Evolutionary conservation across 1,284 basidiomycete genomes (phyloP).

Genomic region (Xerocomus nothofagi): DNA sequence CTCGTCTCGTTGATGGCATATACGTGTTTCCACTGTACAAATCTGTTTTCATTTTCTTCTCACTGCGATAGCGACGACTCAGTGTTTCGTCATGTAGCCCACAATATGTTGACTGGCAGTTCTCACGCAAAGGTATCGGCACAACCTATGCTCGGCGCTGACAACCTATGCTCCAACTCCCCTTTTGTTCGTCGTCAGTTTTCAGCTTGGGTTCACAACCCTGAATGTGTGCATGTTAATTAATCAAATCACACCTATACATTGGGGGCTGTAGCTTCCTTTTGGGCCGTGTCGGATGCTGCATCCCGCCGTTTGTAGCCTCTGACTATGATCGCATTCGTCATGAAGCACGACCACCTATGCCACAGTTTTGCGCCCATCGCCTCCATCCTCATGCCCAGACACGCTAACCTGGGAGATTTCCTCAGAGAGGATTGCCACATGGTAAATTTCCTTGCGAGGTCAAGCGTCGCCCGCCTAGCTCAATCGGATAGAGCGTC

Average conservation of each 20-base stretch:
- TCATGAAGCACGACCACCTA: constrained; percentile 6
- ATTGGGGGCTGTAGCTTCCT: constrained; percentile 17
- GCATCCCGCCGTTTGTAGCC: constrained; percentile 17
- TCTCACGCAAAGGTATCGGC: background rate
- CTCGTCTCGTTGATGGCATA: background rate
- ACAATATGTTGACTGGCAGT: too few species aligned
- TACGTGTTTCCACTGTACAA: constrained; percentile 13
- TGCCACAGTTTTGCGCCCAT: constrained; percentile 33
- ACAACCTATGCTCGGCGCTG: background rate
- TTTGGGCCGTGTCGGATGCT: constrained; percentile 20
- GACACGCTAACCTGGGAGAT: background rate
- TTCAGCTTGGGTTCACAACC: constrained; percentile 20
- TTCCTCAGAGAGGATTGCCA: constrained; percentile 4
- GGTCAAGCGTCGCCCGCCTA: constrained; percentile 56
- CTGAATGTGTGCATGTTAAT: constrained; percentile 21
- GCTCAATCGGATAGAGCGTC: constrained; percentile 88
- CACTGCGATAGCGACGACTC: too few species aligned
- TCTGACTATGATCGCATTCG: constrained; percentile 11
- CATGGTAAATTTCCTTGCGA: background rate
- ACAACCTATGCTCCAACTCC: background rate
- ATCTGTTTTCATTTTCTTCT: background rate
- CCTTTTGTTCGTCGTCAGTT: constrained; percentile 1
- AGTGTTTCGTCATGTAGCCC: too few species aligned
- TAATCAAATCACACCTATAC: constrained; percentile 20
- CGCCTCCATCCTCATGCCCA: constrained; percentile 7